Evolutionary conservation across 1,284 basidiomycete species (phyloP), one percentile per base, ranked within the genome.

Genomic region (Ceratobasidium sp.): DNA sequence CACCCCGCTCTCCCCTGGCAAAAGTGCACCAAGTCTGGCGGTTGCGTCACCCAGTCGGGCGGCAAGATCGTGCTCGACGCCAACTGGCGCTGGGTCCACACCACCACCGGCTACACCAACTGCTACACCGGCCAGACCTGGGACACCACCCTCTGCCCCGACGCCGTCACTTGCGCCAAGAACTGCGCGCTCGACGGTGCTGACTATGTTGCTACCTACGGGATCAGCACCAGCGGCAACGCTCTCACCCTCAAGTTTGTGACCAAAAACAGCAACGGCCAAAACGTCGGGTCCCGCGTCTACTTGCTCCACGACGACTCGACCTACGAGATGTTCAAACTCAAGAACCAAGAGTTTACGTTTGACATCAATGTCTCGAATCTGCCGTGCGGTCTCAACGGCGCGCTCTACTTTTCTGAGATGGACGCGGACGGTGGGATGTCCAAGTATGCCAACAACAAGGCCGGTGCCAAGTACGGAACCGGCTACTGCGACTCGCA

Each of bases 241-340:
- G n/a, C 75, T 11, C 49, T 76, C 17, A 69, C 13, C 37, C 43
- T 76, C 29, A 68, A 76, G 51, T 76, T 69, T 29, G 22, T 43
- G 22, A 57, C 54, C 54, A 57, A 57, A 13, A n/a, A n/a, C 54
- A n/a, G 88, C 83, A 82, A 92, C 95, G 78, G 89, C 86, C 0
- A 95, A 95, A 89, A 89, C 84, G 82, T 89, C 81, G 88, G 88
- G 61, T 88, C 88, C 19, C 88, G 88, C 80, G 84, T 89, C 71
- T 89, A 89, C 83, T 85, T 89, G 76, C 83, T 89, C 83, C 82
- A 80, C 17, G 44, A 46, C 57, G 83, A 84, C 81, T 83, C 82
- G 77, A 80, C 84, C 76, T 89, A 89, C 83, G 80, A 88, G 82
- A 84, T 86, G 81, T 89, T 89, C 86, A 85, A 87, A 78, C 84